A percentile compares a stretch with the other conserved stretches of the same genome.
phyloP scores from a whole-genome alignment of 257 asterid genomes.

The Jasminum sambac region DNA sequence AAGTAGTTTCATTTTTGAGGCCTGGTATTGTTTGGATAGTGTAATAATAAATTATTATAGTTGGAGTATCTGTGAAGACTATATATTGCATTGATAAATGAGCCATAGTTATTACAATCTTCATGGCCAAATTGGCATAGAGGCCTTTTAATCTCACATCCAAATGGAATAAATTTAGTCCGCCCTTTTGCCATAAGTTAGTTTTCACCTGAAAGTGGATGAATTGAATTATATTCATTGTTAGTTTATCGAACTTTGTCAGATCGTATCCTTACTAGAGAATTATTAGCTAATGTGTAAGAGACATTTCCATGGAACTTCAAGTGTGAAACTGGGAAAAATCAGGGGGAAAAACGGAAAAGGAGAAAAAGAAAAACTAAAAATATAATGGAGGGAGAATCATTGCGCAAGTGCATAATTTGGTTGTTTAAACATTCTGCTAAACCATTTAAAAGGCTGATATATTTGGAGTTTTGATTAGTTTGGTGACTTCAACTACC shows the following conservation, averaged over 20 bases:
- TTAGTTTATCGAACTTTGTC: not conserved
- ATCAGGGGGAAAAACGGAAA: not conserved
- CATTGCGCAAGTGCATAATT: not conserved
- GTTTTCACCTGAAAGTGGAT: not conserved
- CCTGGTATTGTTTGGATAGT: not conserved
- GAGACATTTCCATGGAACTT: conserved; percentile 6
- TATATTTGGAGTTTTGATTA: conserved; percentile 48
- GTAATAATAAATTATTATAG: not conserved
- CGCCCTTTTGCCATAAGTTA: not conserved
- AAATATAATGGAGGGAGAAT: not conserved
- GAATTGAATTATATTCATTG: not conserved
- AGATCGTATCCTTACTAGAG: not conserved
- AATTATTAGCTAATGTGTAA: conserved; percentile 3
- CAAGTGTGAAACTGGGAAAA: not conserved
- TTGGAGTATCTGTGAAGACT: not conserved
- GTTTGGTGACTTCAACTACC: conserved; percentile 58
- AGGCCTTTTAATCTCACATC: not conserved
- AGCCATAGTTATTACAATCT: not conserved
- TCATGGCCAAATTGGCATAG: not conserved
- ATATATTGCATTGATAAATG: not conserved
- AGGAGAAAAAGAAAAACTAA: too few species aligned
- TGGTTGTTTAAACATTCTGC: conserved; percentile 14
- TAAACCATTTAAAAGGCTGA: conserved; percentile 32
- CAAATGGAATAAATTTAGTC: not conserved
- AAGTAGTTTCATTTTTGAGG: not conserved